Conservation (phyloP, 208 protist species). For the Crithidia brevicula region DNA sequence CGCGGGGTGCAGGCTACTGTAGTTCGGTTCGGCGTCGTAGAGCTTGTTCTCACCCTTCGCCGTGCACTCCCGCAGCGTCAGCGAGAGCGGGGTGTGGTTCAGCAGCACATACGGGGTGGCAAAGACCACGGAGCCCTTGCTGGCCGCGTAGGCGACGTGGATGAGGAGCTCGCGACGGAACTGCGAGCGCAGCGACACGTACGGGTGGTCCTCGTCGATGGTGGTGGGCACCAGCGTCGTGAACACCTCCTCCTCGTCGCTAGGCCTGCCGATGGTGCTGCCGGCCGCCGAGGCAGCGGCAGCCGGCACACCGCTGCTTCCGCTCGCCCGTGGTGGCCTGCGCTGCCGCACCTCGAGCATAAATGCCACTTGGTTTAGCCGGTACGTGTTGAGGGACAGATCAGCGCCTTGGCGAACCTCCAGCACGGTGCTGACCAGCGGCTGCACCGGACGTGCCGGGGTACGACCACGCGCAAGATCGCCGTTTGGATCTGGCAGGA, state of each 20-base stretch:
- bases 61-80: conserved; percentile 72
- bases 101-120: conserved; percentile 70
- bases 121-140: conserved; percentile 47
- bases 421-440: conserved; percentile 37
- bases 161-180: conserved; percentile 50
- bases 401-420: conserved; percentile 45
- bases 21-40: conserved; percentile 53
- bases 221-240: conserved; percentile 23
- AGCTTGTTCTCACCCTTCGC: conserved; percentile 38
- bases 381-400: conserved; percentile 38
- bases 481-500: conserved; percentile 28
- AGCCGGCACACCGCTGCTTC: not conserved
- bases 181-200: conserved; percentile 37
- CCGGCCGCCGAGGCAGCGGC: not conserved
- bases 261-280: not conserved
- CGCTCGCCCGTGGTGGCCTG: conserved; percentile 10
- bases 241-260: conserved; percentile 33
- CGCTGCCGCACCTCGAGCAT: conserved; percentile 50
- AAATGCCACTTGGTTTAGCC: conserved; percentile 37
- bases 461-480: conserved; percentile 25
- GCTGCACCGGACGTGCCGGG: conserved; percentile 18
- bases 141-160: conserved; percentile 25
- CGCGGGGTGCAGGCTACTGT: conserved; percentile 47
- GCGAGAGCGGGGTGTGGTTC: conserved; percentile 74
- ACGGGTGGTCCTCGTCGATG: conserved; percentile 19